Conservation (phyloP, 768 basidiomycete species). For the Pulveroboletus sp. region DNA sequence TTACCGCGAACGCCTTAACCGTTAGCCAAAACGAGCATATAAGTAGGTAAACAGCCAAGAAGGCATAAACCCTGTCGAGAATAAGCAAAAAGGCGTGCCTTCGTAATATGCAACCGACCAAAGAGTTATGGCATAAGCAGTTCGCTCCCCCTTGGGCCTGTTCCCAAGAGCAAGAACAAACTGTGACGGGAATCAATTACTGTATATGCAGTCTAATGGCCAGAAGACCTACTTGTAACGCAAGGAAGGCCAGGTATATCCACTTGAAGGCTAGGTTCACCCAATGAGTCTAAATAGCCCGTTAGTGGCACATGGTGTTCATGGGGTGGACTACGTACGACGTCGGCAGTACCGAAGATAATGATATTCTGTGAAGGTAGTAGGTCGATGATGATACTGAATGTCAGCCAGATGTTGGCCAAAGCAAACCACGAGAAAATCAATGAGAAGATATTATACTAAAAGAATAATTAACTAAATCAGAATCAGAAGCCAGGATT, state of each 20-base stretch:
- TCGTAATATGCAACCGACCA: conserved; percentile 42
- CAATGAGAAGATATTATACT: conserved; percentile 84
- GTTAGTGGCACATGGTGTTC: background rate
- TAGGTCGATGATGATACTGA: conserved; percentile 90
- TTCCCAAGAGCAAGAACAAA: conserved; percentile 75
- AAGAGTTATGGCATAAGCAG: conserved; percentile 64
- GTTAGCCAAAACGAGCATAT: conserved; percentile 87
- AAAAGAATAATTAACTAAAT: conserved; percentile 2
- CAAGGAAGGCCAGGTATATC: conserved; percentile 83
- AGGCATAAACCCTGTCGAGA: conserved; percentile 67
- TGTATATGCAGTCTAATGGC: background rate
- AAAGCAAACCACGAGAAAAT: conserved; percentile 92
- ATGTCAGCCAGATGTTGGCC: conserved; percentile 93
- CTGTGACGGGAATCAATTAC: conserved; percentile 20
- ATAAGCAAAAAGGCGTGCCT: conserved; percentile 4
- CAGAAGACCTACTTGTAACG: conserved; percentile 50
- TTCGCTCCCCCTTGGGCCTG: conserved; percentile 83
- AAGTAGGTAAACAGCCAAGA: conserved; percentile 79
- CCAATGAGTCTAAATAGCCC: conserved; percentile 65
- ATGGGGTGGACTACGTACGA: conserved; percentile 47
- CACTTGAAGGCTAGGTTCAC: conserved; percentile 78
- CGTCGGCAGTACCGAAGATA: conserved; percentile 65
- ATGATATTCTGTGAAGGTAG: conserved; percentile 49
- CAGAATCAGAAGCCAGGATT: background rate
- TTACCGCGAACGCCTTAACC: conserved; percentile 67